Evolutionary conservation across 2,329 filamentous ascomycete genomes (phyloP).

Genomic region (Orbilia ellipsospora): DNA sequence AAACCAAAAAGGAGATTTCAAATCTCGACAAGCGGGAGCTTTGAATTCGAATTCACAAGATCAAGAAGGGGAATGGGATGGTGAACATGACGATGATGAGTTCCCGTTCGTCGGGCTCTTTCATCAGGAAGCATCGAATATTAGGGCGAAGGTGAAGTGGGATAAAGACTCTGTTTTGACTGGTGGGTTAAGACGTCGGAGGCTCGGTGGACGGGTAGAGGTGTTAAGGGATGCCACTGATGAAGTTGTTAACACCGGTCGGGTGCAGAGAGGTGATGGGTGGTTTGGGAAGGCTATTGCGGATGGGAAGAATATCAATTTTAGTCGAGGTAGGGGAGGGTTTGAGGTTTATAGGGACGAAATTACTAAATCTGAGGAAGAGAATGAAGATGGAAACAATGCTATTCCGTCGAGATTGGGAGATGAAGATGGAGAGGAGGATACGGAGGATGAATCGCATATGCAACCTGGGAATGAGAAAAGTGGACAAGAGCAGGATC

Average conservation of each 20-base stretch:
- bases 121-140: neutral
- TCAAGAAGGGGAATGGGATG: neutral
- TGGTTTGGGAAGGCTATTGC: neutral
- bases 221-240: slow-evolving; percentile 29
- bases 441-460: neutral
- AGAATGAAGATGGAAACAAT: too few relatives aligned
- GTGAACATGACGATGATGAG: neutral
- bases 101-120: slow-evolving; percentile 1
- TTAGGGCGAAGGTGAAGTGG: neutral
- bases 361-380: too few relatives aligned
- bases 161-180: neutral
- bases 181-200: neutral
- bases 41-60: too few relatives aligned
- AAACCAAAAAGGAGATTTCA: neutral
- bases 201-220: neutral
- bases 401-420: neutral
- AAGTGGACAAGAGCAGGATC: neutral
- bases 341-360: too few relatives aligned
- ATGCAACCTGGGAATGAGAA: neutral
- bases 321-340: too few relatives aligned
- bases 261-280: neutral
- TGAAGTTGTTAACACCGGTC: slow-evolving; percentile 10
- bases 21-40: neutral
- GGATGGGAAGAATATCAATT: too few relatives aligned
- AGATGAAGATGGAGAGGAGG: slow-evolving; percentile 8